These are phyloP conservation scores for Fusarium hainanense DNA, from an alignment of 2,329 filamentous ascomycete genomes.

Conservation along the genomic window DNA sequence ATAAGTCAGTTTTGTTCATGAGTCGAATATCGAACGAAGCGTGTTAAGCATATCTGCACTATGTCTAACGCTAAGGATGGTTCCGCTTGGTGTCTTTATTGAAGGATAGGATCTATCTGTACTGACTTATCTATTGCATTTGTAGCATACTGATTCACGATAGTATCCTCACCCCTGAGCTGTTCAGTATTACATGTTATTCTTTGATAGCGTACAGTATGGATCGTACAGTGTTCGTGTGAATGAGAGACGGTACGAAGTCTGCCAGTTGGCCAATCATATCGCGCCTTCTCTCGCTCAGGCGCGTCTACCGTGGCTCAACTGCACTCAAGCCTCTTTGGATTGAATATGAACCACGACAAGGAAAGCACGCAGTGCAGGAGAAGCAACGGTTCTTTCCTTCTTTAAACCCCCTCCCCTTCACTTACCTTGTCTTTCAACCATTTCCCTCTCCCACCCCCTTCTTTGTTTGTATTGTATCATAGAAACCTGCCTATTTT, in stretches of 20 bases:
- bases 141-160: background rate
- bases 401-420: constrained; percentile 25
- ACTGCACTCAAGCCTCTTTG: constrained; percentile 34
- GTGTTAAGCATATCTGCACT: background rate
- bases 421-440: constrained; percentile 2
- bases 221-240: constrained; percentile 9
- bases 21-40: background rate
- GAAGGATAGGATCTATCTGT: background rate
- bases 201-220: background rate
- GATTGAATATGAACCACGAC: constrained; percentile 30
- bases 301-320: constrained; percentile 47
- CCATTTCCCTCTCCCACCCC: constrained; percentile 5
- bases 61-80: background rate
- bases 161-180: background rate
- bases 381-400: constrained; percentile 13
- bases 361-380: constrained; percentile 21
- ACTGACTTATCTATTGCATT: background rate
- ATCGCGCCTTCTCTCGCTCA: constrained; percentile 21
- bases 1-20: background rate
- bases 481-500: background rate
- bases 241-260: background rate
- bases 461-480: constrained; percentile 9
- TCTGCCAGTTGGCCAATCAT: constrained; percentile 44
- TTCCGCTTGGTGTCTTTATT: background rate
- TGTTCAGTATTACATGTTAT: background rate